These are phyloP conservation scores for Cercis canadensis DNA, from an alignment of 306 rosid genomes.

Conservation along the genomic window DNA sequence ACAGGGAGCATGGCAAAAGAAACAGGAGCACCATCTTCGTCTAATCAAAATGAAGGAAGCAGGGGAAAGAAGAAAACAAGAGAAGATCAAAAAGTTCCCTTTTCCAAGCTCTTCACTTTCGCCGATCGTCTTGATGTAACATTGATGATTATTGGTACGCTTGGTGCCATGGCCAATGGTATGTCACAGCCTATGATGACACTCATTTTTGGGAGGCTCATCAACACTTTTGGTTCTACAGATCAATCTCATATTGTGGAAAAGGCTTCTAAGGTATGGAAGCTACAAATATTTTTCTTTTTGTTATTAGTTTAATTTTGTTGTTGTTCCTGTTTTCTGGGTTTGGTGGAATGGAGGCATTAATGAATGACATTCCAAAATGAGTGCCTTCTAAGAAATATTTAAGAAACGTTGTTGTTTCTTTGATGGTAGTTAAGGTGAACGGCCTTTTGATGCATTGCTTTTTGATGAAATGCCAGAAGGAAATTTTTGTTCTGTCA, in stretches of 20 bases:
- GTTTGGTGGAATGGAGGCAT: too few species aligned
- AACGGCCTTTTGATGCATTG: neutral
- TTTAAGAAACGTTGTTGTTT: too few species aligned
- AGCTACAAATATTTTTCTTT: neutral
- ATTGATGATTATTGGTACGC: conserved; percentile 63
- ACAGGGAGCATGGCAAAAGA: neutral
- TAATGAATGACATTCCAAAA: neutral
- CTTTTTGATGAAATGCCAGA: neutral
- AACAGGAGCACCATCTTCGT: neutral
- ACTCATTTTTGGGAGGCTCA: conserved; percentile 58
- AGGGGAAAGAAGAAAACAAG: neutral
- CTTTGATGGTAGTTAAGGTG: neutral
- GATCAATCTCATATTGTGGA: conserved; percentile 36
- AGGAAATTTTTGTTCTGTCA: neutral
- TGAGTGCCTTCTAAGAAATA: neutral
- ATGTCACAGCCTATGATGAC: conserved; percentile 76
- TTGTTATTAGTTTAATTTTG: neutral
- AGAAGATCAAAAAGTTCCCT: conserved; percentile 51
- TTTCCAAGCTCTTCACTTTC: conserved; percentile 69
- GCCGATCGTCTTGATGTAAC: conserved; percentile 60
- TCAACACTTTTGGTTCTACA: conserved; percentile 64
- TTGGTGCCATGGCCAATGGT: conserved; percentile 62
- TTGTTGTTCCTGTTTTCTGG: neutral
- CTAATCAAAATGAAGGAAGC: neutral
- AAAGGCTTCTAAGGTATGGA: conserved; percentile 61